phyloP scores from a whole-genome alignment of 768 basidiomycete genomes.

The Fistulinella prunicolor region DNA sequence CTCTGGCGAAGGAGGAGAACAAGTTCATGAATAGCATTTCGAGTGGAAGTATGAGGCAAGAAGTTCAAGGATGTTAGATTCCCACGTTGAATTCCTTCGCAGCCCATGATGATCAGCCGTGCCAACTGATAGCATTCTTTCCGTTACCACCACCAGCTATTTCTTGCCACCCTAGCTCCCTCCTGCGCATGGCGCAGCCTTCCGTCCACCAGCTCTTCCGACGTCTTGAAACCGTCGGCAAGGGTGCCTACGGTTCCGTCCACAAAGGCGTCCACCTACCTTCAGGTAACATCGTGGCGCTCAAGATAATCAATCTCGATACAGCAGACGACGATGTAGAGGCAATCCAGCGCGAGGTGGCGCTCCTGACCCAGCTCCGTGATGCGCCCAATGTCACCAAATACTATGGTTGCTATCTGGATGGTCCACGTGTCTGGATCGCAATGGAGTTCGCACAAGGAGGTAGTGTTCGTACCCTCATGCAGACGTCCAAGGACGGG shows the following conservation, averaged over 20 bases:
- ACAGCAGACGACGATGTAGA: conserved; percentile 94
- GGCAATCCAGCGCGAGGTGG: conserved; percentile 95
- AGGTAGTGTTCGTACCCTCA: conserved; percentile 88
- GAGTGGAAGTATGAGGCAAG: not conserved
- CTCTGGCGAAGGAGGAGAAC: conserved; percentile 23
- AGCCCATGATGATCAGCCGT: not conserved
- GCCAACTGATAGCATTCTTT: not conserved
- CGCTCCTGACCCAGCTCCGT: conserved; percentile 83
- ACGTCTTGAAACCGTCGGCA: conserved; percentile 90
- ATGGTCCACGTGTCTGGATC: conserved; percentile 97
- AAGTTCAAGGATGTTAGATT: conserved; percentile 2
- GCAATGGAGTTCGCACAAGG: conserved; percentile 98
- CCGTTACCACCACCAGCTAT: conserved; percentile 2
- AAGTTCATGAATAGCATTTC: conserved; percentile 14
- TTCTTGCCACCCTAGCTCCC: not conserved
- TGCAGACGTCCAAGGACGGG: conserved; percentile 78
- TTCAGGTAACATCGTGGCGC: conserved; percentile 85
- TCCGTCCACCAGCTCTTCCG: conserved; percentile 79
- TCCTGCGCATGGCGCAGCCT: conserved; percentile 40
- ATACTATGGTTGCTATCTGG: conserved; percentile 95
- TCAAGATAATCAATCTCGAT: conserved; percentile 99
- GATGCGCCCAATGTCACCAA: conserved; percentile 90
- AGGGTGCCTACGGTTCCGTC: conserved; percentile 94
- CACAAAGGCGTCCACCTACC: conserved; percentile 85
- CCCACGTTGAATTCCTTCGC: conserved; percentile 11